Percentiles rank a stretch among this genome's conserved stretches.
Conservation (phyloP, 257 asterid species). For the Eucommia ulmoides region DNA sequence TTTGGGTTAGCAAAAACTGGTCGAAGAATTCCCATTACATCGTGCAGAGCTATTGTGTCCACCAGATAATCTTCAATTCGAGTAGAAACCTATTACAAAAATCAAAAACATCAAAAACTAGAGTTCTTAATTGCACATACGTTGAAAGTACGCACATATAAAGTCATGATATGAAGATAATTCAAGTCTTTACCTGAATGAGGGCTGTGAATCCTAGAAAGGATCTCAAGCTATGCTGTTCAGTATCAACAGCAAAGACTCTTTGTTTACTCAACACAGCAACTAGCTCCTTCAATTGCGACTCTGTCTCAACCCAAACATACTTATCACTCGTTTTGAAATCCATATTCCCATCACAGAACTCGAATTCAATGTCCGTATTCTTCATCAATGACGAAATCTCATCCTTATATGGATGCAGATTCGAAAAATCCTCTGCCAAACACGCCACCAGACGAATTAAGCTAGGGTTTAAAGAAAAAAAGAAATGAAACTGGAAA, state of each 20-base stretch:
- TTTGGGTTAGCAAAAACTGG: conserved; percentile 70
- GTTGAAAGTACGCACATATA: background rate
- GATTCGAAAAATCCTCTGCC: conserved; percentile 36
- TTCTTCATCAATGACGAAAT: conserved; percentile 44
- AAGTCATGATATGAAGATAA: background rate
- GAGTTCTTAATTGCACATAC: background rate
- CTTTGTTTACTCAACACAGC: conserved; percentile 50
- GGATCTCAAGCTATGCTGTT: conserved; percentile 85
- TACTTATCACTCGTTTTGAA: conserved; percentile 30
- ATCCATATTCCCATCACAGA: conserved; percentile 27
- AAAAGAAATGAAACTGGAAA: background rate
- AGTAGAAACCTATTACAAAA: conserved; percentile 61
- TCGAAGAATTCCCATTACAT: conserved; percentile 69
- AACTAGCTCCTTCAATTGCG: conserved; percentile 47
- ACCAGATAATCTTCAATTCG: conserved; percentile 53
- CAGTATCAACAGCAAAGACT: conserved; percentile 84
- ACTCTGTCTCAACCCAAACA: conserved; percentile 56
- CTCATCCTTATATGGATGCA: conserved; percentile 69
- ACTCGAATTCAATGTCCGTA: conserved; percentile 32
- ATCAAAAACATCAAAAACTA: background rate
- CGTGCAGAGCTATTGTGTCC: conserved; percentile 73
- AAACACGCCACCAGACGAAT: conserved; percentile 6
- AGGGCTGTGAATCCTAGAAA: conserved; percentile 88
- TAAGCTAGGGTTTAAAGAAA: background rate
- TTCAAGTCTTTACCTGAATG: conserved; percentile 41